Evolutionary conservation across 164 flowering plant species (phyloP), one percentile per base, ranked within the genome.

Genomic region (Sextonia rubra): DNA sequence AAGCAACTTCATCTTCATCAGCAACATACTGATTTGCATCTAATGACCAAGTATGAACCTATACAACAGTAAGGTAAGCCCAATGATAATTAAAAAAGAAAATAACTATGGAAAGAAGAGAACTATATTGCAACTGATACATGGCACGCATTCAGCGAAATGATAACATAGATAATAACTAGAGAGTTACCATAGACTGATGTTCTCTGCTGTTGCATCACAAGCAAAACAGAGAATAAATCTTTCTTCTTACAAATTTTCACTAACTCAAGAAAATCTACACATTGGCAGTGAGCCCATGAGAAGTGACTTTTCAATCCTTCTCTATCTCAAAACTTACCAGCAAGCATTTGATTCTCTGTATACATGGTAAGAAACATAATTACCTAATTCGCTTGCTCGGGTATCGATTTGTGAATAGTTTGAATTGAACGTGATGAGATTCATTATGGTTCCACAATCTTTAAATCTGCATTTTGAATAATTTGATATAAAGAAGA

Each of bases 11-110:
- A 81, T 96, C 99, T 85, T 96, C 99, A 81, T 93, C 98, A 78
- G 97, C 89, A 49, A 93, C 89, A 83, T 85, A 96, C 73, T 89
- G 95, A 76, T 92, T 96, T 44, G 94, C 97, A 86, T 96, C 98
- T 68, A 77, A 60, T 22, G 89, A 85, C 99, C 99, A 96, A 15
- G 83, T 81, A 80, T 87, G 88, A 65, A 86, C 87, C 98, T 95
- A 72, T 48, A 73, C 4, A 67, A 67, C 14, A 67, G n/a, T 37
- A 15, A 76, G 15, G 32, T 62, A 11, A 58, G 29, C 60, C 64
- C 69, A 58, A 20, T 29, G 58, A 58, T 37, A 56, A 55, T 60
- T 30, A 65, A 3, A n/a, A n/a, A n/a, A n/a, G n/a, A n/a, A n/a
- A 8, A 69, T n/a, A 26, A 44, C 23, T 30, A 29, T 26, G 32